Conservation (phyloP, 805 yeast genomes). For the Wickerhamiella kurtzmanii region DNA sequence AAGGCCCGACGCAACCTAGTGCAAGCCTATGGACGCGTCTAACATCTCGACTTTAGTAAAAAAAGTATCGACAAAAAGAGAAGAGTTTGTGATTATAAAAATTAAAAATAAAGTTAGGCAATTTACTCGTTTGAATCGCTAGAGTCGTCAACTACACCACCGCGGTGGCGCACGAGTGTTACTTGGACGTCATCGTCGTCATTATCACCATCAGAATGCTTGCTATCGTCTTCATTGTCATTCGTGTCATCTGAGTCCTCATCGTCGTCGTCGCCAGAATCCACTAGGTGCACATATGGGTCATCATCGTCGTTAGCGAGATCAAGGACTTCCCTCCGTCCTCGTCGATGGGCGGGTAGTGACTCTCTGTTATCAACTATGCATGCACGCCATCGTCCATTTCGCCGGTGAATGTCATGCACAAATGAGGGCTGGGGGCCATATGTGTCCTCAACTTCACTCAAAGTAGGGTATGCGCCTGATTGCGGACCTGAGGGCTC, state of each 20-base stretch:
- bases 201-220: too few relatives aligned
- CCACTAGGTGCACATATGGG: slow-evolving; percentile 1
- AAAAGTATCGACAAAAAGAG: neutral
- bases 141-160: neutral
- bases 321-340: neutral
- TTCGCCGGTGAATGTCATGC: neutral
- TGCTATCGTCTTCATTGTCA: neutral
- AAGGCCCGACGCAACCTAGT: neutral
- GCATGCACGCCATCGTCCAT: neutral
- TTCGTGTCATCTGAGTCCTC: neutral
- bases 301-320: slow-evolving; percentile 5
- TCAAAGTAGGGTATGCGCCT: neutral
- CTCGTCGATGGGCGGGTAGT: too few relatives aligned
- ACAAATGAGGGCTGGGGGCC: neutral
- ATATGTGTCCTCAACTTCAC: neutral
- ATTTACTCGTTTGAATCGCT: neutral
- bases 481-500: neutral
- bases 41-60: neutral
- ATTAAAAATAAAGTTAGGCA: neutral
- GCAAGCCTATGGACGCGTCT: neutral
- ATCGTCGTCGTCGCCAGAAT: neutral
- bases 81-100: neutral
- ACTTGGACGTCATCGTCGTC: slow-evolving; percentile 1
- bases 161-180: neutral
- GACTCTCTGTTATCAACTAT: too few relatives aligned